Percentiles rank a stretch among this genome's conserved stretches.
Evolutionary conservation across 129 eudicot species (phyloP).

Genomic region (Flaveria sonorensis): DNA sequence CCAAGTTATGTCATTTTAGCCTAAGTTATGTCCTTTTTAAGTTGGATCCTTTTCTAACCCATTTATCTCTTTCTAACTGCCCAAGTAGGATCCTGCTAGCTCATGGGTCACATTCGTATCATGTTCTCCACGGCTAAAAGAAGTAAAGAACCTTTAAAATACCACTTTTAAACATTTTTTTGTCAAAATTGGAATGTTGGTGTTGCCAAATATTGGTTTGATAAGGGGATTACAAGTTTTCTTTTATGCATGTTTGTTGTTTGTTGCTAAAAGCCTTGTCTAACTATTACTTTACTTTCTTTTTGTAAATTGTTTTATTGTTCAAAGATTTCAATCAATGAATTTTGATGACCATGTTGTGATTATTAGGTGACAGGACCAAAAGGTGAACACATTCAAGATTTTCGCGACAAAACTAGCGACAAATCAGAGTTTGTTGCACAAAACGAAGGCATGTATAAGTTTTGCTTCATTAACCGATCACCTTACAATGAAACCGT

Average conservation of each 20-base stretch:
- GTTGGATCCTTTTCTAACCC: too few relatives aligned
- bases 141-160: too few relatives aligned
- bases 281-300: background rate
- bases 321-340: conserved; percentile 3
- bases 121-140: too few relatives aligned
- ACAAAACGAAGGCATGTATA: conserved; percentile 68
- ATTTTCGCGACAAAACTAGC: conserved; percentile 69
- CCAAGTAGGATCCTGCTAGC: too few relatives aligned
- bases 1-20: too few relatives aligned
- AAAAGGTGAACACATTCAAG: conserved; percentile 78
- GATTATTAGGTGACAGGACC: conserved; percentile 80
- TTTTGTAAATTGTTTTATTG: background rate
- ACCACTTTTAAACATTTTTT: too few relatives aligned
- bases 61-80: too few relatives aligned
- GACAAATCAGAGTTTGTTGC: conserved; percentile 76
- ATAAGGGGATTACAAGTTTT: background rate
- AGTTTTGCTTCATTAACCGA: conserved; percentile 81
- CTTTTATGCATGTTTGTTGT: background rate
- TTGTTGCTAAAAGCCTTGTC: background rate
- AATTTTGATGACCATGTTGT: conserved; percentile 8
- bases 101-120: too few relatives aligned
- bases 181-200: too few relatives aligned
- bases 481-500: conserved; percentile 87
- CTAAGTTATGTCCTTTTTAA: too few relatives aligned
- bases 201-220: background rate